Percentiles rank a stretch among this genome's conserved stretches.
phyloP scores from a whole-genome alignment of 2,329 filamentous ascomycete species.

The Alternaria atra region DNA sequence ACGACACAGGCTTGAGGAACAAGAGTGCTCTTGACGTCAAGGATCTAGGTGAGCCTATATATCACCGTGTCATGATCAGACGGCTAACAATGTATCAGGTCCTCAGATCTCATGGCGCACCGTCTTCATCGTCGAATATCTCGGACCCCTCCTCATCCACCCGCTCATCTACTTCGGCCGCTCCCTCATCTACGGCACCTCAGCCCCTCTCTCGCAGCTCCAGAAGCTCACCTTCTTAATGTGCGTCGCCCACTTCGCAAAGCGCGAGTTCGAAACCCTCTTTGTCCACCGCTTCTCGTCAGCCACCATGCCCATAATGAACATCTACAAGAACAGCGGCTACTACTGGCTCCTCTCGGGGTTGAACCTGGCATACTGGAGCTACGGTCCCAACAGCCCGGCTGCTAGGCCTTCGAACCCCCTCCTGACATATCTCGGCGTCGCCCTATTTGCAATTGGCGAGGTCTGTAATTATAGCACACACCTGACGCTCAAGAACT shows the following conservation, averaged over 20 bases:
- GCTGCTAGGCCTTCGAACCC: slow-evolving; percentile 65
- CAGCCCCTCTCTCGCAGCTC: slow-evolving; percentile 64
- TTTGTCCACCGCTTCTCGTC: slow-evolving; percentile 95
- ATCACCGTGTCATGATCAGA: neutral
- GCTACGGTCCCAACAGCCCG: slow-evolving; percentile 79
- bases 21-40: slow-evolving; percentile 80
- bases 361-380: slow-evolving; percentile 80
- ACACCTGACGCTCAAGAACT: slow-evolving; percentile 78
- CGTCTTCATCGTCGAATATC: slow-evolving; percentile 94
- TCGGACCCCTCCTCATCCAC: slow-evolving; percentile 91
- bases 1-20: slow-evolving; percentile 65
- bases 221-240: slow-evolving; percentile 80
- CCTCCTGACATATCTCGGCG: slow-evolving; percentile 64
- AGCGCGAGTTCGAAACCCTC: slow-evolving; percentile 93
- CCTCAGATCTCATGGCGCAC: slow-evolving; percentile 91
- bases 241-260: slow-evolving; percentile 84
- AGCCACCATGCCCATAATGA: slow-evolving; percentile 88
- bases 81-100: slow-evolving; percentile 61
- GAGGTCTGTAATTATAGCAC: slow-evolving; percentile 83
- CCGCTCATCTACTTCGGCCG: slow-evolving; percentile 74
- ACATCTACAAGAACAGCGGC: slow-evolving; percentile 93
- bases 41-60: slow-evolving; percentile 74
- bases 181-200: slow-evolving; percentile 72
- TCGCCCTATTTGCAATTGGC: slow-evolving; percentile 77
- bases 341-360: slow-evolving; percentile 94